phyloP scores from a whole-genome alignment of 805 yeast genomes.

The Hyphopichia homilentoma region DNA sequence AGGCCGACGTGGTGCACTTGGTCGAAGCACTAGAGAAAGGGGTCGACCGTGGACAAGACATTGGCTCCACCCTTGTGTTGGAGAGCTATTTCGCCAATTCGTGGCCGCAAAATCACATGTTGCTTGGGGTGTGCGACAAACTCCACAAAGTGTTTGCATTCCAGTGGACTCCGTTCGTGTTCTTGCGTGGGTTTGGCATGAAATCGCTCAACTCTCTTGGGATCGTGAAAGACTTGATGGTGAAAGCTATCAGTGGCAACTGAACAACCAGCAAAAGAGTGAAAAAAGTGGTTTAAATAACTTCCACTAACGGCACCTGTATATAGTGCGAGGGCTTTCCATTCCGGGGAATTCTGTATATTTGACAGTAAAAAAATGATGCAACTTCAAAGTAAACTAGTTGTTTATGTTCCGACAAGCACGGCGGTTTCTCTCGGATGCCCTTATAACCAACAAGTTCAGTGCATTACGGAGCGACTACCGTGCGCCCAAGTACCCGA shows the following conservation, averaged over 20 bases:
- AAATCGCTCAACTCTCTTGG: conserved; percentile 60
- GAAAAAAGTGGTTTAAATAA: not conserved
- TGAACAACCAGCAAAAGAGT: no score
- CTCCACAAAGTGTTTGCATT: conserved; percentile 82
- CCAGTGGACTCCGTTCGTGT: conserved; percentile 69
- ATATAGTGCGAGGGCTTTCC: no score
- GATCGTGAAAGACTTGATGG: conserved; percentile 66
- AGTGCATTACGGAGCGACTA: conserved; percentile 36
- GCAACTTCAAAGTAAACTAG: no score
- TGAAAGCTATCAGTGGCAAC: conserved; percentile 39
- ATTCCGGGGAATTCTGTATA: no score
- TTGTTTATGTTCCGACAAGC: no score
- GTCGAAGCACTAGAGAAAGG: conserved; percentile 69
- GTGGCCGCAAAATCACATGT: conserved; percentile 72
- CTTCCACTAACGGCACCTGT: not conserved
- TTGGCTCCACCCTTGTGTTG: conserved; percentile 74
- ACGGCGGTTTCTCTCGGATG: no score
- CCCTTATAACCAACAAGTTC: conserved; percentile 13
- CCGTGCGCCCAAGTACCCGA: conserved; percentile 63
- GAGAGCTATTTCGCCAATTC: conserved; percentile 87
- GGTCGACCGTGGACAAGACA: conserved; percentile 74
- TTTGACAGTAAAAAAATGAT: no score
- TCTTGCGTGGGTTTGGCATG: conserved; percentile 72
- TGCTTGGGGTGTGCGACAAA: conserved; percentile 88
- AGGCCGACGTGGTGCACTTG: conserved; percentile 77